Conservation (phyloP, 495 filamentous ascomycete species). For the Aspergillus carlsbadensis region DNA sequence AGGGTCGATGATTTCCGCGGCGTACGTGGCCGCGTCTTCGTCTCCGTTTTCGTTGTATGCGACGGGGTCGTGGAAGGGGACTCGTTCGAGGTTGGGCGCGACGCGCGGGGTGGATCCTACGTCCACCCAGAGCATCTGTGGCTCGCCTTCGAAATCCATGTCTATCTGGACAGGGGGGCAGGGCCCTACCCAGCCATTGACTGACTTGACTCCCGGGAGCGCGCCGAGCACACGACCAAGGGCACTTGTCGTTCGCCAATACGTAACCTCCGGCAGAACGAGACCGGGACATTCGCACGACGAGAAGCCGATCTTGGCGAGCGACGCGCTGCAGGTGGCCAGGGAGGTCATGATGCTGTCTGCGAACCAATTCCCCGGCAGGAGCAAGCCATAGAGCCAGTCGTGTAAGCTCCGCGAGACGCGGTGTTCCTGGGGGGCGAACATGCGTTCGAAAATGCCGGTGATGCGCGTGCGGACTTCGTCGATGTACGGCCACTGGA, state of each 20-base stretch:
- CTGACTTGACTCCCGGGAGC: background rate
- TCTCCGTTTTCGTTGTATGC: background rate
- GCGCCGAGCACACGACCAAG: background rate
- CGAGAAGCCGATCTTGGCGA: background rate
- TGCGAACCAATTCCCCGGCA: background rate
- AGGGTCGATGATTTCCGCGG: background rate
- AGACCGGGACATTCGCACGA: background rate
- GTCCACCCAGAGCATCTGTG: background rate
- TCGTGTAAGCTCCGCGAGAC: too few relatives aligned
- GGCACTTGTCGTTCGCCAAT: background rate
- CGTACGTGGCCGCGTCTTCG: background rate
- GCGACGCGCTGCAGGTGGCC: background rate
- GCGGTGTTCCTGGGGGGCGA: too few relatives aligned
- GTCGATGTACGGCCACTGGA: background rate
- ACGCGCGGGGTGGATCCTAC: background rate
- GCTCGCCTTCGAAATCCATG: background rate
- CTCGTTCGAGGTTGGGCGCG: background rate
- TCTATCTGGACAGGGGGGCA: background rate
- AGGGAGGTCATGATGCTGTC: background rate
- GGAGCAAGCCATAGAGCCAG: background rate
- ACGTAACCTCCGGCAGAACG: background rate
- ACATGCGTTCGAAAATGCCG: background rate
- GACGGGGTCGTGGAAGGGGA: background rate
- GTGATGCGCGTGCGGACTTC: background rate
- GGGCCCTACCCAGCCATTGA: background rate